Base-by-base conservation (phyloP, 108 stramenopile genomes). In the Craspedostauros australis region DNA sequence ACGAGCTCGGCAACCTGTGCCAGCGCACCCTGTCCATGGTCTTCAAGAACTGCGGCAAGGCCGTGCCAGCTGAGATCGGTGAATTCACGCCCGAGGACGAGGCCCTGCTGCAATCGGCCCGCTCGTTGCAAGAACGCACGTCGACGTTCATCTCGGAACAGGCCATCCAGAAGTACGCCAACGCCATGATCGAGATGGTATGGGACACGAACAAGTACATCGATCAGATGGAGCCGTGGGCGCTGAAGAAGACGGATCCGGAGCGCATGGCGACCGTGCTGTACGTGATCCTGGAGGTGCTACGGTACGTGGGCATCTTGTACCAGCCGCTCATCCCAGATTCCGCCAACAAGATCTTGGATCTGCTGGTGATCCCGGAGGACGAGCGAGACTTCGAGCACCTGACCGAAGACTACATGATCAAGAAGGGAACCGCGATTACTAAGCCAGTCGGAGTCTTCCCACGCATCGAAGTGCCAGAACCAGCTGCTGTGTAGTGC, bases 261-360 rank as follows among this genome's bases (percentile, higher is more conserved):
- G 71, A 74, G 2, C 75, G 93, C 11, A 88, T 91, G 84, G 75
- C 47, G 18, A 92, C 88, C 1, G 92, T 95, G 1, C 46, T 96
- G 40, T 94, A 87, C 50, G 86, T 93, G 8, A 39, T 93, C 32
- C 76, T 95, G 76, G 96, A 99, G 69, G 81, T 91, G 1, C 61
- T 99, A 57, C 78, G 98, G 31, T 61, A 77, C 27, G 73, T 80
- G 15, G 85, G 73, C 38, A 88, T 97, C 32, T 51, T 88, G 36
- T 91, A 95, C 54, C 95, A 96, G 62, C 98, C 98, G 2, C 46
- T 97, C 46, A 92, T 97, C 46, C 96, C 98, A 19, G 47, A 49
- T 5, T 79, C 91, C 19, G 85, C 94, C 20, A 79, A 73, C 50
- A 56, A 62, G 19, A 86, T 97, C 28, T 64, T 99, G 56, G 91